Base-by-base conservation (phyloP, 2,329 filamentous ascomycete species). In the Pestalotiopsis sp. region DNA sequence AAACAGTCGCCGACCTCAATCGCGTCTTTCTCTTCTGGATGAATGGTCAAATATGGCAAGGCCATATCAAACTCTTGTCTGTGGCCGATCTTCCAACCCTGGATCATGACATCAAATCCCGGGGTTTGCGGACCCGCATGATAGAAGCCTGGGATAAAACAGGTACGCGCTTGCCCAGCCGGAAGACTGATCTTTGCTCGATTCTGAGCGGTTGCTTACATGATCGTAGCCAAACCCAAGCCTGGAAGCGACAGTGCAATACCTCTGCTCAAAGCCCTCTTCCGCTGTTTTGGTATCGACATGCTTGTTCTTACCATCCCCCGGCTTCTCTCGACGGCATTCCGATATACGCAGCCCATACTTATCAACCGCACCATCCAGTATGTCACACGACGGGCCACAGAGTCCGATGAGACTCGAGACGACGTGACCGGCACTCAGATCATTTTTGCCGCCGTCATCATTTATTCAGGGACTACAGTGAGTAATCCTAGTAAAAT, bases 331-430 rank as follows among this genome's bases (percentile, higher is more conserved):
- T 70, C 83, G 13, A 78, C 82, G 14, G 7, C 75, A 1, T 84
- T 84, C 67, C 77, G 79, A 4, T 84, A 81, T 62, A 76, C 78
- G 0, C 83, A 84, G 68, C 79, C 82, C 4, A 61, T 80, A 2
- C 72, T 85, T 2, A 83, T 84, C 45, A 78, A 77, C 23, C 67
- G 74, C 4, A 73, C 78, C 0, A 83, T 84, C 63, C 70, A 70
- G 58, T 83, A 75, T 64, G 73, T 77, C 14, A 72, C 66, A 14
- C 57, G 63, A 12, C 49, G 67, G 13, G 31, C 66, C n/a, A 25
- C n/a, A 9, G 20, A 67, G 11, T 12, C 64, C 4, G 70, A 68
- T 41, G 41, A 17, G 14, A n/a, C 63, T 1, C 11, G 36, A 39
- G 36, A 62, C 31, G 70, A 62, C 31, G 70, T 63, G 61, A 69